Percentiles rank a stretch among this genome's conserved stretches.
Conservation (phyloP, 108 stramenopile species). For the Epithemia pelagica region DNA sequence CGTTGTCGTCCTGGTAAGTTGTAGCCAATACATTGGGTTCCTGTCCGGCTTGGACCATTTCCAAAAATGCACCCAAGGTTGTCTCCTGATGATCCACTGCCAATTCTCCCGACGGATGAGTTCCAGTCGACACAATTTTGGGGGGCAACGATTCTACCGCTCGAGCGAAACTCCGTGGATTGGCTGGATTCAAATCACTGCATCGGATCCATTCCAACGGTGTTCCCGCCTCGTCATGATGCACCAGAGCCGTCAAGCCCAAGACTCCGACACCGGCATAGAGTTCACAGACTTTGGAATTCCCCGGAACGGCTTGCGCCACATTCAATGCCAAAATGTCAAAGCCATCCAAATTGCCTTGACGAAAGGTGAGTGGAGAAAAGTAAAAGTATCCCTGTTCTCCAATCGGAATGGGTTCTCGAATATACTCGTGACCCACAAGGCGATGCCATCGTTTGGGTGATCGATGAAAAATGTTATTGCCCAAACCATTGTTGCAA, state of each 20-base stretch:
- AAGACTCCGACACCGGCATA: slow-evolving; percentile 94
- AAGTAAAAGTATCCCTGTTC: slow-evolving; percentile 66
- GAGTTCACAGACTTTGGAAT: slow-evolving; percentile 80
- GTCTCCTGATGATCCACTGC: background rate
- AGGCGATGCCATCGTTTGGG: slow-evolving; percentile 56
- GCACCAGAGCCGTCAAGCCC: slow-evolving; percentile 74
- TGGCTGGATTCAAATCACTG: slow-evolving; percentile 92
- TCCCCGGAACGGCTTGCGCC: slow-evolving; percentile 49
- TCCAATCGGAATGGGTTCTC: slow-evolving; percentile 43
- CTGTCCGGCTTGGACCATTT: slow-evolving; percentile 12
- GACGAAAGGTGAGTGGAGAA: slow-evolving; percentile 89
- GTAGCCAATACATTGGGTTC: background rate
- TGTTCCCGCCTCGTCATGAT: slow-evolving; percentile 40
- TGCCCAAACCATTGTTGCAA: slow-evolving; percentile 59
- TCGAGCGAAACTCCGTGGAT: slow-evolving; percentile 71
- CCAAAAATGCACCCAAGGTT: slow-evolving; percentile 25
- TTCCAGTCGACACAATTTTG: background rate
- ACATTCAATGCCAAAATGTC: slow-evolving; percentile 76
- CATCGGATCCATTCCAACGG: slow-evolving; percentile 74
- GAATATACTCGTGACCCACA: slow-evolving; percentile 64
- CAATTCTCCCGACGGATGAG: background rate
- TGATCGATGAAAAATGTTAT: slow-evolving; percentile 70
- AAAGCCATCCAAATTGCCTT: slow-evolving; percentile 92
- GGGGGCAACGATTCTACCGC: slow-evolving; percentile 44
- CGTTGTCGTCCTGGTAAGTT: slow-evolving; percentile 8